Base-by-base conservation (phyloP, 139 green algal species). In the Trebouxia sp. region DNA sequence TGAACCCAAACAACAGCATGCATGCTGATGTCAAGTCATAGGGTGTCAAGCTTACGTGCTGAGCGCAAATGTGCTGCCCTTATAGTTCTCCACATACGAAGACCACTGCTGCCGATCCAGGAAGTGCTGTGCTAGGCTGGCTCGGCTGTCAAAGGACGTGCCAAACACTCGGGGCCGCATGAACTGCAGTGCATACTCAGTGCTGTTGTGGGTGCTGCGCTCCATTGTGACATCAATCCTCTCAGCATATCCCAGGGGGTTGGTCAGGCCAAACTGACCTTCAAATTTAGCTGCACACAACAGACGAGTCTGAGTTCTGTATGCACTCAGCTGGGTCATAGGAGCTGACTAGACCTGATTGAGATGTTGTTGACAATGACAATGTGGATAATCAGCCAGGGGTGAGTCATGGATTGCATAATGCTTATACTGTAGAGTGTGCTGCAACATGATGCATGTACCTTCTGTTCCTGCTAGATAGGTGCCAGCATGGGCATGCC, bases 1-100 rank as follows among this genome's bases (percentile, higher is more conserved):
- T n/a, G n/a, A n/a, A n/a, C n/a, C n/a, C n/a, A n/a, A n/a, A n/a
- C n/a, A n/a, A n/a, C n/a, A n/a, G n/a, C n/a, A n/a, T n/a, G n/a
- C n/a, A n/a, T n/a, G n/a, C n/a, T n/a, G n/a, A n/a, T n/a, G n/a
- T n/a, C n/a, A n/a, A n/a, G n/a, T n/a, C n/a, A n/a, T n/a, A n/a
- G n/a, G n/a, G n/a, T 55, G 76, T 56, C 32, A 47, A 66, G 50
- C 51, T 65, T 72, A 90, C 87, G 81, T 90, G 51, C 56, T 83
- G 6, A 92, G 32, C 0, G 79, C 85, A 20, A 91, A 22, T 4
- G 83, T 45, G 32, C 38, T 79, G 30, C 85, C 85, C 1, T 80
- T 78, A 55, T 91, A 75, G 51, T 83, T 69, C 82, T 92, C 86
- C 0, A 79, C 85, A 65, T 84, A 93, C 20, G 79, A 87, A 35